Conservation (phyloP, 2,329 filamentous ascomycete species). For the Talaromyces marneffei region DNA sequence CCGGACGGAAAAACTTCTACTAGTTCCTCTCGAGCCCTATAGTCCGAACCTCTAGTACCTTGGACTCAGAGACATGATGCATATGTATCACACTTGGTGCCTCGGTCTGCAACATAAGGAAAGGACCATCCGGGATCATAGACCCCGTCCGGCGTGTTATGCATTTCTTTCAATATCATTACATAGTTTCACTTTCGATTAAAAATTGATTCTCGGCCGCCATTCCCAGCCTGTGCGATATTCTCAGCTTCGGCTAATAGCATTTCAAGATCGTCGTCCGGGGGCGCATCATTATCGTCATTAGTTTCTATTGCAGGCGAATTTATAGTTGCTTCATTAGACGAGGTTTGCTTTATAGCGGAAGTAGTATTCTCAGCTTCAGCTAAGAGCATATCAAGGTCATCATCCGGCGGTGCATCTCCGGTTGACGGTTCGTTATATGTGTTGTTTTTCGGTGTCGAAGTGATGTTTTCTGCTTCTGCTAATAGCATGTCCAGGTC, state of each 20-base stretch:
- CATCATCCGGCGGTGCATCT: slow-evolving; percentile 2
- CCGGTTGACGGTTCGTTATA: neutral
- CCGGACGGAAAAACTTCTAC: too few relatives aligned
- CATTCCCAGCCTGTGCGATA: neutral
- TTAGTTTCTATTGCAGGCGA: neutral
- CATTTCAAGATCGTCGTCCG: slow-evolving; percentile 8
- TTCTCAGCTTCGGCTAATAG: slow-evolving; percentile 5
- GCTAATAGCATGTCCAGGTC: slow-evolving; percentile 10
- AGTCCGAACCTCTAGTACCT: neutral
- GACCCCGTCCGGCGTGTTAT: neutral
- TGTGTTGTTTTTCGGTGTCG: neutral
- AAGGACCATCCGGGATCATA: neutral
- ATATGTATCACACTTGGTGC: neutral
- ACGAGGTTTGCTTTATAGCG: neutral
- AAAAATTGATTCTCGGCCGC: neutral
- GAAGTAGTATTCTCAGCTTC: neutral
- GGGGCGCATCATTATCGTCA: slow-evolving; percentile 2
- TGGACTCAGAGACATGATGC: neutral
- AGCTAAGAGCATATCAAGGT: slow-evolving; percentile 2
- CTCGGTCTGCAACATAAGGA: neutral
- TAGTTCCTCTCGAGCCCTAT: too few relatives aligned
- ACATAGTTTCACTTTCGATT: neutral
- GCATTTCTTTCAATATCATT: neutral
- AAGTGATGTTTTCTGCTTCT: neutral
- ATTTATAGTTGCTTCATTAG: neutral